Evolutionary conservation across 129 eudicot species (phyloP).

Genomic region (Pulicaria dysenterica): DNA sequence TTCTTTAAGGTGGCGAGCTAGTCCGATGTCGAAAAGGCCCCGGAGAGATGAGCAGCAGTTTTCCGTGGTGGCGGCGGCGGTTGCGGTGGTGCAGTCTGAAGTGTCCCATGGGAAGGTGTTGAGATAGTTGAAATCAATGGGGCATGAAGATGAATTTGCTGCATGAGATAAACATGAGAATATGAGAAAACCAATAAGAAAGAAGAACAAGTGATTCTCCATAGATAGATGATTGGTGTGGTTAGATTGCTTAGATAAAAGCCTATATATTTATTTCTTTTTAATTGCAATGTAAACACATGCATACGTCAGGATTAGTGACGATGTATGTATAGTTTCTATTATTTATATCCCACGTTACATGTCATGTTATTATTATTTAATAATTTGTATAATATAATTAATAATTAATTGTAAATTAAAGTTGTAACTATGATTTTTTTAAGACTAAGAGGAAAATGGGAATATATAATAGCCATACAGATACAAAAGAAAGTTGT

Average conservation of each 20-base stretch:
- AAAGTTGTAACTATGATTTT: no score
- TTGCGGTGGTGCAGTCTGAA: slow-evolving; percentile 45
- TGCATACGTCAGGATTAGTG: no score
- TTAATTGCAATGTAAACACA: no score
- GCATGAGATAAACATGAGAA: slow-evolving; percentile 21
- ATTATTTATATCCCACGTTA: no score
- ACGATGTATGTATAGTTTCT: no score
- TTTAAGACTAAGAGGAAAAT: no score
- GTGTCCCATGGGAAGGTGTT: slow-evolving; percentile 65
- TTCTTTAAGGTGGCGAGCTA: slow-evolving; percentile 57
- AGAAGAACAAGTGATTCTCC: neutral
- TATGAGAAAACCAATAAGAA: slow-evolving; percentile 18
- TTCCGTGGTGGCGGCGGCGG: slow-evolving; percentile 24
- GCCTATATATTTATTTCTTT: no score
- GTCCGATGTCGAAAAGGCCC: slow-evolving; percentile 62
- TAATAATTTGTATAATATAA: no score
- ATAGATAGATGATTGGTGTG: neutral
- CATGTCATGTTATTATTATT: no score
- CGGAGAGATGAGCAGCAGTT: slow-evolving; percentile 70
- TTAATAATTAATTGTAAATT: no score
- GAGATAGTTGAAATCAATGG: slow-evolving; percentile 62
- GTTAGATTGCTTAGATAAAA: neutral
- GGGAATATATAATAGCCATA: no score
- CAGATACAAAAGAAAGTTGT: no score
- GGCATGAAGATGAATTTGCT: slow-evolving; percentile 48